Base-by-base conservation (phyloP, 352 stramenopile species). In the Pythium aphanidermatum region DNA sequence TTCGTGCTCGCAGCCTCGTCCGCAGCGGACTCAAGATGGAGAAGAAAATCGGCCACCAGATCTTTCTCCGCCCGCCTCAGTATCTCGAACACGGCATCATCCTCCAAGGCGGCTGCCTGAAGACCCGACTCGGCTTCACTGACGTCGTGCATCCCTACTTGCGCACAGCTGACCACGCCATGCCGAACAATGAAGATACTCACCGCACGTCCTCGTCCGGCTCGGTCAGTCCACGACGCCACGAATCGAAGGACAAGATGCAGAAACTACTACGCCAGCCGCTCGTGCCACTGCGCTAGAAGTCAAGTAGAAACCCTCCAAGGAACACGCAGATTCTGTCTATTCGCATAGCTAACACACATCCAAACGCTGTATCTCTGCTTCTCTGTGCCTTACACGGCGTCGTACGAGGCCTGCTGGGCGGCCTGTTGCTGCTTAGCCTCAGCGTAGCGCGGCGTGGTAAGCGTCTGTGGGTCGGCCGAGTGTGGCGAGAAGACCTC, bases 401-500 rank as follows among this genome's bases (percentile, higher is more conserved):
- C 6, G n/a, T 62, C 40, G 29, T 62, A 54, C 19, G 33, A 51
- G 10, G 16, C 21, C 14, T 43, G 26, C 14, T 45, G 37, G 10
- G 25, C 11, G n/a, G 42, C 12, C 16, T 35, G 41, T 4, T 54
- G 43, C 10, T 10, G 5, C 32, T 50, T 23, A 3, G 44, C 27
- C 6, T 60, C 25, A 11, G 43, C 35, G 24, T 30, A 40, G 36
- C 51, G 21, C 24, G 32, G 60, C 47, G 63, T 64, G 35, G 61
- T 66, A 28, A 83, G 57, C 32, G 49, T 32, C 47, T 74, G 58
- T 14, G 55, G 69, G 54, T 76, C 72, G 13, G 51, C 71, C 19
- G 38, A 38, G 44, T 86, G 74, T 2, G 74, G 71, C 11, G 74
- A 86, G 39, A 86, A 86, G 47, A 86, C 50, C 36, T 79, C 70